Percentiles rank a stretch among this genome's conserved stretches.
These are phyloP conservation scores for Knoxia roxburghii DNA, from an alignment of 257 asterid species.

Conservation along the genomic window DNA sequence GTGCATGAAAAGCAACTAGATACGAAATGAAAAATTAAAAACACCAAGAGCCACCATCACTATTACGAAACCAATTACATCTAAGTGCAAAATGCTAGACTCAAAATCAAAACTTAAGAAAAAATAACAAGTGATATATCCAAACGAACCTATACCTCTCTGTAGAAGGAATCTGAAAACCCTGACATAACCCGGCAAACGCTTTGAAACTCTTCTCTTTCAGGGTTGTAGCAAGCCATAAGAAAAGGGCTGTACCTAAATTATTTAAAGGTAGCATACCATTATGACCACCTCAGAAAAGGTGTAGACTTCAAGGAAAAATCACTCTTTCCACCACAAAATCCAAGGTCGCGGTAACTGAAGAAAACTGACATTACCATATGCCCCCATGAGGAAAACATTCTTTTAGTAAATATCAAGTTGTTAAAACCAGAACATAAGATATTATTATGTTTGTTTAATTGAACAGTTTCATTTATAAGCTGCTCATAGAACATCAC, in stretches of 20 bases:
- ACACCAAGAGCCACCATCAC: neutral
- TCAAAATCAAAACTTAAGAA: neutral
- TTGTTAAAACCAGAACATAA: neutral
- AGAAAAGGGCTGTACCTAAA: slow-evolving; percentile 89
- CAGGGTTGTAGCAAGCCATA: slow-evolving; percentile 88
- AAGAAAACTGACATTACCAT: neutral
- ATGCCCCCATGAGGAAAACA: neutral
- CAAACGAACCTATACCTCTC: slow-evolving; percentile 42
- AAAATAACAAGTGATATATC: neutral
- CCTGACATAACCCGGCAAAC: slow-evolving; percentile 95
- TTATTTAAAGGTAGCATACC: slow-evolving; percentile 7
- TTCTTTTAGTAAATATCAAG: neutral
- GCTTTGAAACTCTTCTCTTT: slow-evolving; percentile 78
- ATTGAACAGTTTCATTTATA: neutral
- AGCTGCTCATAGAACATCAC: neutral
- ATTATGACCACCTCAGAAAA: neutral
- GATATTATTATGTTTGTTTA: neutral
- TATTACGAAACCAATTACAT: too few relatives aligned
- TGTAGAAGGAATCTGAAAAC: slow-evolving; percentile 80
- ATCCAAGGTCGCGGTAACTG: neutral
- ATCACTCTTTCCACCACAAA: neutral
- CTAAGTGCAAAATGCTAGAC: too few relatives aligned
- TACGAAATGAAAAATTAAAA: neutral
- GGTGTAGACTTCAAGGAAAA: neutral
- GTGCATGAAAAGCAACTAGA: too few relatives aligned